Base-by-base conservation (phyloP, 2,329 filamentous ascomycete species). In the Dichotomopilus funicola region DNA sequence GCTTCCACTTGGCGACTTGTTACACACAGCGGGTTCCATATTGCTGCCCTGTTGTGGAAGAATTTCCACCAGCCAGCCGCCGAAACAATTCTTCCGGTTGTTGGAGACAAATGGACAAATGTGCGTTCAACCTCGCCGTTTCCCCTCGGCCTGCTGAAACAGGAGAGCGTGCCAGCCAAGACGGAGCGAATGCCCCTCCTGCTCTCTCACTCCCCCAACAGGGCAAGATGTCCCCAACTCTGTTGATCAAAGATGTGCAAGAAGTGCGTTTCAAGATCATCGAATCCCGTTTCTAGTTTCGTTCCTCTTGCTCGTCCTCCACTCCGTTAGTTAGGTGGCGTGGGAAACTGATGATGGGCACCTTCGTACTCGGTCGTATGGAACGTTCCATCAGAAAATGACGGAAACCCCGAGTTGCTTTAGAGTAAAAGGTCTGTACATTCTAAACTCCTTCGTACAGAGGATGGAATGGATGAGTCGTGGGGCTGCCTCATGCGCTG, bases 71-170 rank as follows among this genome's bases (percentile, higher is more conserved):
- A 42, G 13, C 11, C 47, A 38, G 37, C 50, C 54, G 38, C 35
- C 34, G 47, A 51, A 55, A 53, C 47, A 19, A 13, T 41, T n/a
- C 27, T 11, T 27, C 12, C 34, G 27, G 40, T 43, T 45, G 50
- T 47, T 7, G 34, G 54, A 54, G 10, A 40, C 13, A 11, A 42
- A 6, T 38, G 40, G 38, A 38, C 55, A 48, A 58, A 57, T 57
- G 35, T 13, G 8, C 45, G 41, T 11, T 35, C 33, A 10, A 35
- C 12, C 5, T 48, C 27, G 43, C 27, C 10, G 55, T 42, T 48
- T 54, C 44, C 8, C 55, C 44, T 41, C 51, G 10, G 36, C 13
- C 27, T 10, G 12, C 55, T 60, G 58, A 60, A 60, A 60, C 58
- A 58, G 55, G 47, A 58, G 55, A 49, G n/a, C 49, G 46, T 13